Conservation (phyloP, 106 monocot genomes). For the Apostasia shenzhenica region DNA sequence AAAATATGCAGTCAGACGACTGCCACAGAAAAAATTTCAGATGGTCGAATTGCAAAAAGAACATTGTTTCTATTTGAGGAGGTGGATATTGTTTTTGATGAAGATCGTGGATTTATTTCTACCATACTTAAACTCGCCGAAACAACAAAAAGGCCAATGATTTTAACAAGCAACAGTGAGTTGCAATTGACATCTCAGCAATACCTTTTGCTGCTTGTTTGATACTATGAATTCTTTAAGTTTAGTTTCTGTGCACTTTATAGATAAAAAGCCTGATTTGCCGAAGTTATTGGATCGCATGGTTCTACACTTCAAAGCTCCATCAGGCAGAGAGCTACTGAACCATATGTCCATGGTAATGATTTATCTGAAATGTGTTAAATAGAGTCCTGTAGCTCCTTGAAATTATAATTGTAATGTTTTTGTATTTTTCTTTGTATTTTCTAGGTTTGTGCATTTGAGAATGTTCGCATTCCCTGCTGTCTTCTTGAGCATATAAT, state of each 20-base stretch:
- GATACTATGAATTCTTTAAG: conserved; percentile 1
- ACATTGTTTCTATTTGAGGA: conserved; percentile 92
- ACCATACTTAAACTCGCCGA: conserved; percentile 81
- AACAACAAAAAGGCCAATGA: conserved; percentile 83
- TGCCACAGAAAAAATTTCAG: conserved; percentile 9
- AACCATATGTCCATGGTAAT: conserved; percentile 49
- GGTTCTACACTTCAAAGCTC: conserved; percentile 55
- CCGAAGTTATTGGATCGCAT: conserved; percentile 41
- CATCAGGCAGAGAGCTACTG: conserved; percentile 68
- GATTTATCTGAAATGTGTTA: neutral
- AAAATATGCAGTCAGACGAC: conserved; percentile 7
- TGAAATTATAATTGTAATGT: conserved; percentile 1
- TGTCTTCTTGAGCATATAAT: conserved; percentile 46
- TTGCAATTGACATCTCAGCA: neutral
- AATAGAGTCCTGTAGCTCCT: neutral
- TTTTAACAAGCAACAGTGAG: conserved; percentile 94
- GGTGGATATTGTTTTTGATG: conserved; percentile 87
- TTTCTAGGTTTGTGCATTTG: conserved; percentile 70
- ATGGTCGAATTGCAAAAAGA: conserved; percentile 42
- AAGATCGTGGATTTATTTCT: conserved; percentile 83
- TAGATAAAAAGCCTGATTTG: conserved; percentile 69
- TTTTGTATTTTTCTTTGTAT: conserved; percentile 8
- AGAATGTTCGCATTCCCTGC: conserved; percentile 40
- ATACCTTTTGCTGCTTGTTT: neutral
- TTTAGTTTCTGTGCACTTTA: conserved; percentile 5